Conservation (phyloP, 176 grass and related monocot species). For the Ananas comosus region DNA sequence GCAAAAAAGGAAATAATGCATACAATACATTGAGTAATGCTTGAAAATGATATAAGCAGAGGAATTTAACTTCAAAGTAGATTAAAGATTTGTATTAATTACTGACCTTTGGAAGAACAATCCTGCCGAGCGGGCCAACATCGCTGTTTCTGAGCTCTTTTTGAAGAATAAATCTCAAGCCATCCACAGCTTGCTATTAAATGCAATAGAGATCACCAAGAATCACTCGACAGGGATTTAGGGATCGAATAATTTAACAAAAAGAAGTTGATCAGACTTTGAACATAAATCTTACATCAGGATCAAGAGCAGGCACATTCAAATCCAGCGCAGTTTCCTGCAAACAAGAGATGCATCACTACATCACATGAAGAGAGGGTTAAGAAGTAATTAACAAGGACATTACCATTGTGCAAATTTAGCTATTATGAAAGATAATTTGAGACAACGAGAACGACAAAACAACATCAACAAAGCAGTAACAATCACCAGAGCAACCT, state of each 20-base stretch:
- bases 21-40: neutral
- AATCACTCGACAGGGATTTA: conserved; percentile 22
- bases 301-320: conserved; percentile 50
- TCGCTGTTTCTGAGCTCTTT: conserved; percentile 90
- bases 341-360: conserved; percentile 10
- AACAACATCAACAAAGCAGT: too few species aligned
- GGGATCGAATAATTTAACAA: conserved; percentile 4
- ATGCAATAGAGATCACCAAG: conserved; percentile 28
- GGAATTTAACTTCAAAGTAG: neutral
- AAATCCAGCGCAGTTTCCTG: conserved; percentile 63
- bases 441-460: too few species aligned
- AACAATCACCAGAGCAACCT: too few species aligned
- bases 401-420: conserved; percentile 29
- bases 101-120: conserved; percentile 87
- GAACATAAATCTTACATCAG: conserved; percentile 62
- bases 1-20: conserved; percentile 5
- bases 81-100: conserved; percentile 10
- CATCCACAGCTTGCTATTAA: conserved; percentile 34
- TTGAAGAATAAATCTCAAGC: conserved; percentile 67
- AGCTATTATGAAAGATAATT: too few species aligned
- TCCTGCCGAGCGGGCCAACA: conserved; percentile 72
- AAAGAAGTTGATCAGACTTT: conserved; percentile 7
- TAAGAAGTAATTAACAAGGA: neutral
- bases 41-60: neutral
- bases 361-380: neutral